phyloP scores from a whole-genome alignment of 148 eudicot genomes.

The Cornus kousa region DNA sequence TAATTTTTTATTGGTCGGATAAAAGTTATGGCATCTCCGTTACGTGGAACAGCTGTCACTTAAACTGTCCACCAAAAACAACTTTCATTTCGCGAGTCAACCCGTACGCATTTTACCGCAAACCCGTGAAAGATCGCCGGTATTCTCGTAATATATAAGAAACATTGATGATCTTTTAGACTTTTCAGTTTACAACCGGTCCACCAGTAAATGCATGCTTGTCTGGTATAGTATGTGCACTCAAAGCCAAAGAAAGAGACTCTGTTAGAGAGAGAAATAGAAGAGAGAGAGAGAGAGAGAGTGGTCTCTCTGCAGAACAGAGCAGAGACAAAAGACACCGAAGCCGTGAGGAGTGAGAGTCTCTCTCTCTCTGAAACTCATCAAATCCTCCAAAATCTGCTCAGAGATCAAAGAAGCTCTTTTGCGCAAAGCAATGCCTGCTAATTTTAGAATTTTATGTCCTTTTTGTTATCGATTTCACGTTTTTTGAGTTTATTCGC shows the following conservation, averaged over 20 bases:
- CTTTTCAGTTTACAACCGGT: background rate
- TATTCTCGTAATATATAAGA: background rate
- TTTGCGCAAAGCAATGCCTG: conserved; percentile 12
- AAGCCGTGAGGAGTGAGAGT: background rate
- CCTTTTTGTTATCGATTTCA: background rate
- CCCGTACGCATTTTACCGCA: too few species aligned
- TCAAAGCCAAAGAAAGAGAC: background rate
- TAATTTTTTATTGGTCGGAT: too few species aligned
- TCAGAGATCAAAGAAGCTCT: background rate
- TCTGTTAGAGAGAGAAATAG: background rate
- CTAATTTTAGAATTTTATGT: conserved; percentile 4
- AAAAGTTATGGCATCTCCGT: too few species aligned
- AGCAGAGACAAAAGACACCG: conserved; percentile 23
- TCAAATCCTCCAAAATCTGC: background rate
- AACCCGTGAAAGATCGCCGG: background rate
- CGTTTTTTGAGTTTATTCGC: background rate
- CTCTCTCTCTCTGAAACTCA: background rate
- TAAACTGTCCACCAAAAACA: too few species aligned
- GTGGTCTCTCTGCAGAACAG: background rate
- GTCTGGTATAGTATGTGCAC: background rate
- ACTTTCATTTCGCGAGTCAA: too few species aligned
- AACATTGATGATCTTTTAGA: background rate
- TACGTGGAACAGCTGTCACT: too few species aligned
- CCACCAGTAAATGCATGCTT: background rate
- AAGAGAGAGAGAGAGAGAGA: background rate